These are phyloP conservation scores for Candida sanyiensis DNA, from an alignment of 805 yeast species.

Conservation along the genomic window DNA sequence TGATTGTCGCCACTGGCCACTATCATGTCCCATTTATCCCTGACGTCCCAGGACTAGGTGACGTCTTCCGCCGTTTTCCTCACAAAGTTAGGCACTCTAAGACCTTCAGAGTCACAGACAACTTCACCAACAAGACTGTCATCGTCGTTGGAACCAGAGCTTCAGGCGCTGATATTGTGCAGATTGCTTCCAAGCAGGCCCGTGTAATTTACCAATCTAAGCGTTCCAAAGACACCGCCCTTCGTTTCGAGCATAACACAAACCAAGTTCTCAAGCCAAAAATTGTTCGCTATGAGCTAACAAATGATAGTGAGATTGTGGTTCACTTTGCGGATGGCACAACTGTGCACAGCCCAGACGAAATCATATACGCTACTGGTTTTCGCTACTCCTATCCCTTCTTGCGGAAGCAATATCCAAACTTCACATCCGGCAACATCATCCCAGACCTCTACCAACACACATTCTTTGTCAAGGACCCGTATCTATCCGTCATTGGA, in stretches of 20 bases:
- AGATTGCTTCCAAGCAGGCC: constrained; percentile 13
- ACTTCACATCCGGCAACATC: constrained; percentile 25
- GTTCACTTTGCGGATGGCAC: constrained; percentile 42
- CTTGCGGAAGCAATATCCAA: constrained; percentile 27
- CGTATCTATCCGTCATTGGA: constrained; percentile 30
- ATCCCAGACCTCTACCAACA: constrained; percentile 29
- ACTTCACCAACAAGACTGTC: constrained; percentile 29
- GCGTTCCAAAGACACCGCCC: constrained; percentile 21
- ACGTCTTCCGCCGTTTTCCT: constrained; percentile 14
- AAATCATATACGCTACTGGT: constrained; percentile 62
- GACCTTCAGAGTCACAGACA: constrained; percentile 35
- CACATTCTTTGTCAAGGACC: constrained; percentile 29
- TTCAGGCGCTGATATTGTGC: constrained; percentile 58
- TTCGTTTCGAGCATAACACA: constrained; percentile 20
- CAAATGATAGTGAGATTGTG: constrained; percentile 21
- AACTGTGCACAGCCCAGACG: constrained; percentile 39
- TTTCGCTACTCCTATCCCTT: constrained; percentile 56
- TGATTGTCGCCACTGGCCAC: constrained; percentile 52
- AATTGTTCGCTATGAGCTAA: constrained; percentile 30
- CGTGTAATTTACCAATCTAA: constrained; percentile 24
- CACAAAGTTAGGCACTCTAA: constrained; percentile 33
- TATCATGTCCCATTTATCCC: constrained; percentile 51
- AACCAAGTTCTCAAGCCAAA: constrained; percentile 33
- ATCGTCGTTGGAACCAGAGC: constrained; percentile 64
- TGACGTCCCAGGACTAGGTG: constrained; percentile 38